These are phyloP conservation scores for Rhododendron williamsianum DNA, from an alignment of 148 eudicot species.

Conservation along the genomic window DNA sequence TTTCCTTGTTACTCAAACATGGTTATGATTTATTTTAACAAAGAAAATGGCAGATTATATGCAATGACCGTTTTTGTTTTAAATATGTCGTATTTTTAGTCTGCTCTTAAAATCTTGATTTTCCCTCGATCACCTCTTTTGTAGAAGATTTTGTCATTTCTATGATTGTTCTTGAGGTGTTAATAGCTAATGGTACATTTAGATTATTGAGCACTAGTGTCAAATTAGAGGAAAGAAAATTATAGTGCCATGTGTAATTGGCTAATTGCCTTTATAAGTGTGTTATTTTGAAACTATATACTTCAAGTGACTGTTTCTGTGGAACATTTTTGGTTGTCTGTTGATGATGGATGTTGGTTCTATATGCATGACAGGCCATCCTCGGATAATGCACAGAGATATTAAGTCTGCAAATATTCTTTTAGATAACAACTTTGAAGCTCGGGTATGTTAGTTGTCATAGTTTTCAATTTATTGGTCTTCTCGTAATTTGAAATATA, in stretches of 20 bases:
- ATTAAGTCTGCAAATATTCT: conserved; percentile 57
- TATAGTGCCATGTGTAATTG: not conserved
- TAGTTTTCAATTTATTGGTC: not conserved
- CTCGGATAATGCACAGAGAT: conserved; percentile 49
- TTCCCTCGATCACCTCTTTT: not conserved
- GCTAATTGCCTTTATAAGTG: not conserved
- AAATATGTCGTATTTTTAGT: not conserved
- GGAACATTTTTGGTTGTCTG: not conserved
- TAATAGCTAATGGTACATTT: not conserved
- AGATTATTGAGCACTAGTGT: not conserved
- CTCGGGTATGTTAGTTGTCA: conserved; percentile 32
- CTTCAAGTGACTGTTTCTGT: not conserved
- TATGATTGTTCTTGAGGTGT: not conserved
- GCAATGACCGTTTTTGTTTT: not conserved
- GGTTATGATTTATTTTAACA: not conserved
- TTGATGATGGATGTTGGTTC: not conserved
- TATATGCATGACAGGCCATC: conserved; percentile 34
- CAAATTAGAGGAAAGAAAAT: not conserved
- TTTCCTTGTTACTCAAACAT: not conserved
- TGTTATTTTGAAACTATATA: not conserved
- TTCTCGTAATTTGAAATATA: not conserved
- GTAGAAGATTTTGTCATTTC: not conserved
- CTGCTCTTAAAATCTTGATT: not conserved
- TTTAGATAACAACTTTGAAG: conserved; percentile 44
- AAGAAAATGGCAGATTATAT: not conserved